A percentile compares a stretch with the other conserved stretches of the same genome.
Conservation (phyloP, 148 eudicot species). For the Fagopyrum homotropicum region DNA sequence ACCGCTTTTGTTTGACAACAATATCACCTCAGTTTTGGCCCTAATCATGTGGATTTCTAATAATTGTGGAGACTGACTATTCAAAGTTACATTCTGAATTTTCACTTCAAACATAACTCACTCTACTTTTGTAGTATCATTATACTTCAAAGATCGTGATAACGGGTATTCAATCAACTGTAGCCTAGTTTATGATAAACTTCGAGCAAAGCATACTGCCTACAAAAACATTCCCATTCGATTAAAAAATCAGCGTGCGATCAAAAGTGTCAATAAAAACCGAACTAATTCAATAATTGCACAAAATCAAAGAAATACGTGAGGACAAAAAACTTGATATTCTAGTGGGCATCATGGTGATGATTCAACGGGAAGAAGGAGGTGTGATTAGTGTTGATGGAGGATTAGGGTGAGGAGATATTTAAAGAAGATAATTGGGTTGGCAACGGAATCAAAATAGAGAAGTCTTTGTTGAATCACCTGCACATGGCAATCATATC, state of each 20-base stretch:
- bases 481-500: slow-evolving; percentile 3
- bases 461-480: neutral
- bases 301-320: slow-evolving; percentile 16
- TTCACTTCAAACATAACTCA: neutral
- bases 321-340: slow-evolving; percentile 46
- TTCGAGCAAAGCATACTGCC: neutral
- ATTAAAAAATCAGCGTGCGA: neutral
- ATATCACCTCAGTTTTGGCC: no score
- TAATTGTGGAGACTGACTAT: neutral
- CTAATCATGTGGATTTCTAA: neutral
- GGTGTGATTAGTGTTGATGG: neutral
- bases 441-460: neutral
- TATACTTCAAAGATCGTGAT: neutral
- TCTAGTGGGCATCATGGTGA: neutral
- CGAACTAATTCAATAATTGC: slow-evolving; percentile 1
- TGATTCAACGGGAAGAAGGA: neutral
- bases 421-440: neutral
- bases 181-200: neutral
- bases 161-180: neutral
- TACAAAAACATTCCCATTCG: neutral
- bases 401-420: neutral
- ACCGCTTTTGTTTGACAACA: no score
- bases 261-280: neutral
- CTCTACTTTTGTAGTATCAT: neutral
- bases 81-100: neutral